Evolutionary conservation across 306 rosid species (phyloP).

Genomic region (Quercus parvula): DNA sequence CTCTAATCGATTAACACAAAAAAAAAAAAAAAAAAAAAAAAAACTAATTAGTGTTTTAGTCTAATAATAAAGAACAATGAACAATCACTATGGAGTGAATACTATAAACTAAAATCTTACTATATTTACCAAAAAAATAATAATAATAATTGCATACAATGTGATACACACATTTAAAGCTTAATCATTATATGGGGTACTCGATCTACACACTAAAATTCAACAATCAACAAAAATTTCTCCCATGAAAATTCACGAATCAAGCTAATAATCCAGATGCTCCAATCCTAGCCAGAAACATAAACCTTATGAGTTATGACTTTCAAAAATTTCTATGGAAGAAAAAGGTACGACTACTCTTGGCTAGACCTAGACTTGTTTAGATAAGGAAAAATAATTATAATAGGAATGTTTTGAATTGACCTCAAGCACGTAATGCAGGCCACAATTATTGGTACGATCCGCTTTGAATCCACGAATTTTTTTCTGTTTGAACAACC

Average conservation of each 20-base stretch:
- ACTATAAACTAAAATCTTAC: no score
- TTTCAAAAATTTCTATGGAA: slow-evolving; percentile 21
- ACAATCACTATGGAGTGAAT: no score
- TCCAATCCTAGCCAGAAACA: slow-evolving; percentile 14
- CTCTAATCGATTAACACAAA: no score
- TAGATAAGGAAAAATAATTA: not conserved
- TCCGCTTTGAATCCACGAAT: slow-evolving; percentile 16
- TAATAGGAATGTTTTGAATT: slow-evolving; percentile 38
- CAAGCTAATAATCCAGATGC: slow-evolving; percentile 11
- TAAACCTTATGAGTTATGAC: not conserved
- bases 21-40: no score
- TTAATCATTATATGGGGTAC: not conserved
- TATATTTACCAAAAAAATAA: no score
- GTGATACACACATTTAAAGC: no score
- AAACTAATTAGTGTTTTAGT: no score
- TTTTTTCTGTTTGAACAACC: not conserved
- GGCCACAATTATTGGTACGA: slow-evolving; percentile 26
- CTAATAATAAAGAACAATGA: no score
- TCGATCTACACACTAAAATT: not conserved
- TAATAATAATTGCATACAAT: no score
- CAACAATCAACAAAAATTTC: not conserved
- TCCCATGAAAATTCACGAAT: not conserved
- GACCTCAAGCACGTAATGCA: slow-evolving; percentile 22
- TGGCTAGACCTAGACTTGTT: not conserved
- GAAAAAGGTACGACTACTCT: not conserved